phyloP scores from a whole-genome alignment of 495 filamentous ascomycete genomes.

The Beverwykella pulmonaria region DNA sequence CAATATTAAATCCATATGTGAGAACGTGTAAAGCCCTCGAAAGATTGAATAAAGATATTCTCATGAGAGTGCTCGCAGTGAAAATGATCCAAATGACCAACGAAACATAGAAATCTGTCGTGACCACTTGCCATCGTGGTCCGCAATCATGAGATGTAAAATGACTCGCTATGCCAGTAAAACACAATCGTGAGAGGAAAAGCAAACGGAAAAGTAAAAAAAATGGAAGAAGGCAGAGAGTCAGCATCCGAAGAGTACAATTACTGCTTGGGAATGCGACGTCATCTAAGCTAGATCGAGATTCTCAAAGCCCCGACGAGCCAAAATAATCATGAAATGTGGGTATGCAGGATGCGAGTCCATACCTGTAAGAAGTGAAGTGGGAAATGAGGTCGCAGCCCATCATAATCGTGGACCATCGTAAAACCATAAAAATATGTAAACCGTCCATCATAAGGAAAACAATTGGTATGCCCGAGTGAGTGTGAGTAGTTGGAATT shows the following conservation, averaged over 20 bases:
- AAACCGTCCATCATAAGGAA: constrained; percentile 16
- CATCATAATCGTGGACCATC: constrained; percentile 20
- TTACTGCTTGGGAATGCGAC: constrained; percentile 2
- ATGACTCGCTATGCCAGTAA: constrained; percentile 32
- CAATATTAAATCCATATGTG: not conserved
- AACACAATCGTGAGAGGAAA: constrained; percentile 32
- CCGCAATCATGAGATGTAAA: constrained; percentile 7
- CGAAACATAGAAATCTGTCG: not conserved
- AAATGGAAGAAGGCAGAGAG: constrained; percentile 6
- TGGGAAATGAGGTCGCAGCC: constrained; percentile 6
- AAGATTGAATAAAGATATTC: constrained; percentile 4
- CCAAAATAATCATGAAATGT: not conserved
- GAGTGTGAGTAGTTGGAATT: constrained; percentile 28
- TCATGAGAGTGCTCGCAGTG: not conserved
- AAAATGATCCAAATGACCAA: not conserved
- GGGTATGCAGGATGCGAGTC: constrained; percentile 8
- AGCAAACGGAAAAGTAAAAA: constrained; percentile 3
- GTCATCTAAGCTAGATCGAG: constrained; percentile 4
- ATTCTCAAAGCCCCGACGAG: constrained; percentile 3
- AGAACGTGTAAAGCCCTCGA: not conserved
- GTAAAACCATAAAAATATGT: constrained; percentile 14
- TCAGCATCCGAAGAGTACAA: constrained; percentile 10
- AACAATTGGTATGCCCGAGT: constrained; percentile 13
- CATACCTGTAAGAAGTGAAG: constrained; percentile 13
- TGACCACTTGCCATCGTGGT: constrained; percentile 7